Evolutionary conservation across 2,329 filamentous ascomycete species (phyloP).

Genomic region (Ceratocystis cacaofunesta): DNA sequence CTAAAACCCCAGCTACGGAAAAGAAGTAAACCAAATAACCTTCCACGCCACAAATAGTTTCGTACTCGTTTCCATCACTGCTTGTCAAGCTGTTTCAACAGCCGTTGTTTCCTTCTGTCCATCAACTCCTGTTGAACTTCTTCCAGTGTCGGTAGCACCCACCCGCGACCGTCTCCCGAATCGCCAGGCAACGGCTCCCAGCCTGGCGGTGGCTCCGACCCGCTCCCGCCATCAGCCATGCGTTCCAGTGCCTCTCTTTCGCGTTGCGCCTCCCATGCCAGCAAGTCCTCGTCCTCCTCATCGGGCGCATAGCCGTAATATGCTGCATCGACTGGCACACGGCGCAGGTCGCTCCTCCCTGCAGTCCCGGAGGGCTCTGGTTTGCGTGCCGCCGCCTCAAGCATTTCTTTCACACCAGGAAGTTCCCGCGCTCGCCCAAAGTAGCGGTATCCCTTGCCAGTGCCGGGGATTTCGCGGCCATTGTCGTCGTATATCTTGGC

Average conservation of each 20-base stretch:
- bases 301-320: slow-evolving; percentile 94
- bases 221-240: slow-evolving; percentile 34
- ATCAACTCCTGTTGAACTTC: slow-evolving; percentile 92
- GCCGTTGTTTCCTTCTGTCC: slow-evolving; percentile 64
- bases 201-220: slow-evolving; percentile 30
- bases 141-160: slow-evolving; percentile 72
- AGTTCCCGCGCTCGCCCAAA: slow-evolving; percentile 82
- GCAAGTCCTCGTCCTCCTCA: slow-evolving; percentile 70
- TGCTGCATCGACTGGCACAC: slow-evolving; percentile 59
- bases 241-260: slow-evolving; percentile 67
- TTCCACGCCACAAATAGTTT: background rate
- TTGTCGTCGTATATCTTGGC: slow-evolving; percentile 59
- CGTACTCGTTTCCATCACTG: background rate
- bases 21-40: background rate
- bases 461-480: slow-evolving; percentile 54
- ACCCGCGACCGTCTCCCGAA: slow-evolving; percentile 62
- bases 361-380: slow-evolving; percentile 44
- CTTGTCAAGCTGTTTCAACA: slow-evolving; percentile 61
- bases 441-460: slow-evolving; percentile 84
- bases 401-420: slow-evolving; percentile 91
- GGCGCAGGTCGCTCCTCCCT: slow-evolving; percentile 52
- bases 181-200: slow-evolving; percentile 87
- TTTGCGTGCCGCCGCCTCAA: slow-evolving; percentile 57
- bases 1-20: slow-evolving; percentile 6
- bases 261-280: slow-evolving; percentile 69